phyloP scores from a whole-genome alignment of 2,329 filamentous ascomycete genomes.

The Fusarium circinatum region DNA sequence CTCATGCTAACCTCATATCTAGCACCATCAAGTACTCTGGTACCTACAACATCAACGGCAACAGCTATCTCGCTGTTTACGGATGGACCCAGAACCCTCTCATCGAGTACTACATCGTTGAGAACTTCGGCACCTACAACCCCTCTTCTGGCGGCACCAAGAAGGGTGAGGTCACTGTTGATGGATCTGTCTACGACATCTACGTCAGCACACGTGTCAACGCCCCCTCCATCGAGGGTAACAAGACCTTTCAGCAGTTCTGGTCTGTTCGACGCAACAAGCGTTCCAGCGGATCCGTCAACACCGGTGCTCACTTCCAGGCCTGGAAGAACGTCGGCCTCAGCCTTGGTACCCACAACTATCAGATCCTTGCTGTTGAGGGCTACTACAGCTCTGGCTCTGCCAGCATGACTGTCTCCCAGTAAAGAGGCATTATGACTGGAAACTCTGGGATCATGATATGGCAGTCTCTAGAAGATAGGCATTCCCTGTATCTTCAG shows the following conservation, averaged over 20 bases:
- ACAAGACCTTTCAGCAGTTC: conserved; percentile 62
- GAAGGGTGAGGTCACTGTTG: conserved; percentile 50
- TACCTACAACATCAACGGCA: conserved; percentile 48
- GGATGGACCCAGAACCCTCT: conserved; percentile 53
- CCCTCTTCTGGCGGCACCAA: conserved; percentile 47
- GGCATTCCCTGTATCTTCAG: background rate
- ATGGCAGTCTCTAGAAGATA: background rate
- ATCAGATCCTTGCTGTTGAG: conserved; percentile 66
- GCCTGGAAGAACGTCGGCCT: conserved; percentile 62
- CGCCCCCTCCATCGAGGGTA: conserved; percentile 60
- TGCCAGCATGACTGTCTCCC: conserved; percentile 57
- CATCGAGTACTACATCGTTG: conserved; percentile 54
- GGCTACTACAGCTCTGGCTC: conserved; percentile 62
- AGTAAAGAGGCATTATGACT: background rate
- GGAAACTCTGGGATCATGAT: background rate
- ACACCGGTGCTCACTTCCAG: conserved; percentile 61
- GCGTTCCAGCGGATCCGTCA: conserved; percentile 61
- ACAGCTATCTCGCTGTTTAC: conserved; percentile 53
- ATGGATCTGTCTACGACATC: conserved; percentile 53
- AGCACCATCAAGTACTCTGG: conserved; percentile 45
- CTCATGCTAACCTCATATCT: background rate
- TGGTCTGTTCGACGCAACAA: conserved; percentile 62
- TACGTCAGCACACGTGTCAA: conserved; percentile 52
- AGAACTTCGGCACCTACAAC: conserved; percentile 49
- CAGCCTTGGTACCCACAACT: conserved; percentile 60